Conservation (phyloP, 441 rosid genomes). For the Iberis amara region DNA sequence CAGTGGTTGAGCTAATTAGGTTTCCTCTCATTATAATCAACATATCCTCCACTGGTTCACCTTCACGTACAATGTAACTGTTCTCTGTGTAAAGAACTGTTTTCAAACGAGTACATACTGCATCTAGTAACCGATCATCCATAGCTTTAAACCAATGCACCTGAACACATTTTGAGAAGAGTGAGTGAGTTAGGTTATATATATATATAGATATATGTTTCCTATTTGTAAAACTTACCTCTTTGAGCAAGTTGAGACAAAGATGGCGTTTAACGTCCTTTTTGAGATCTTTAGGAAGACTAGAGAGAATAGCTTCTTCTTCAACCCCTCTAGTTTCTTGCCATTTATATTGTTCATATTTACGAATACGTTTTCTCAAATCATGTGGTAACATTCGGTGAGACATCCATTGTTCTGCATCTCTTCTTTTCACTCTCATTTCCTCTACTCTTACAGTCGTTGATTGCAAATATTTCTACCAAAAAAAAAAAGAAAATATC, state of each 20-base stretch:
- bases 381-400: constrained; percentile 94
- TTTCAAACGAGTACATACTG: constrained; percentile 67
- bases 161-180: constrained; percentile 82
- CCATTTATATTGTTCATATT: constrained; percentile 89
- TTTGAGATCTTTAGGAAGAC: constrained; percentile 85
- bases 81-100: constrained; percentile 72
- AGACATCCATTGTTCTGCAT: constrained; percentile 95
- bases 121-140: constrained; percentile 90
- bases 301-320: constrained; percentile 74
- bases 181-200: too few relatives aligned
- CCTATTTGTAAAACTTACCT: constrained; percentile 47
- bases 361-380: constrained; percentile 52
- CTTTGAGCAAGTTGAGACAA: constrained; percentile 55
- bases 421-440: constrained; percentile 35
- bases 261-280: constrained; percentile 50
- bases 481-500: constrained; percentile 25
- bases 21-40: constrained; percentile 45
- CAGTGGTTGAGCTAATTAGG: constrained; percentile 37
- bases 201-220: too few relatives aligned
- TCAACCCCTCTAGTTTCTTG: constrained; percentile 84
- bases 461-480: constrained; percentile 84
- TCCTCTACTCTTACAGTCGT: constrained; percentile 86
- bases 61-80: constrained; percentile 86
- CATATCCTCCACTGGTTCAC: constrained; percentile 48
- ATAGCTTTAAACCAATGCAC: constrained; percentile 43